Conservation (phyloP, 1,284 basidiomycete species). For the Rhodotorula mucilaginosa region DNA sequence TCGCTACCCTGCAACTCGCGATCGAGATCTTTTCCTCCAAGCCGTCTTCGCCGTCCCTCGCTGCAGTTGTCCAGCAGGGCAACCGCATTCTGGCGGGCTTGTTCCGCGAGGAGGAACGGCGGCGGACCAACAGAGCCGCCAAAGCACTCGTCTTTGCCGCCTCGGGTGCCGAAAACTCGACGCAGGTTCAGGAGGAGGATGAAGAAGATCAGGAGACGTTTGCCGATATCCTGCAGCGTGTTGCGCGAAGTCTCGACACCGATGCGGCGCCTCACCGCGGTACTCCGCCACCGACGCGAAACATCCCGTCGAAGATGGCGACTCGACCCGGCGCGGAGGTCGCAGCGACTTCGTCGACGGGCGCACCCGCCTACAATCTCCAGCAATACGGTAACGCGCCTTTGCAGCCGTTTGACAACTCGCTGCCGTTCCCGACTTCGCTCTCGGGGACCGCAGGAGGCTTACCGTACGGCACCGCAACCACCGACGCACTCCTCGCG, state of each 20-base stretch:
- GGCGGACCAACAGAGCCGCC: conserved; percentile 27
- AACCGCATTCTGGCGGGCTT: conserved; percentile 33
- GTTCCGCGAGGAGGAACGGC: conserved; percentile 37
- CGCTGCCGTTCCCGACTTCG: not conserved
- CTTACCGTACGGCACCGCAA: not conserved
- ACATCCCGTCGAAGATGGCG: conserved; percentile 25
- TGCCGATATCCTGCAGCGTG: conserved; percentile 37
- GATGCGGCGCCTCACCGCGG: conserved; percentile 38
- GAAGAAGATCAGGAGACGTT: conserved; percentile 30
- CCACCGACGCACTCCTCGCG: not conserved
- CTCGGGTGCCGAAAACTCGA: not conserved
- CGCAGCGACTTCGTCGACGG: not conserved
- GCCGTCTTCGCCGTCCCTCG: conserved; percentile 22
- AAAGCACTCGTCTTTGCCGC: conserved; percentile 30
- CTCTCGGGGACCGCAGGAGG: not conserved
- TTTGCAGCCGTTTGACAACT: not conserved
- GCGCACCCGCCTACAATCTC: not conserved
- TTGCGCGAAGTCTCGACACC: conserved; percentile 34
- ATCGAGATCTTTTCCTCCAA: conserved; percentile 36
- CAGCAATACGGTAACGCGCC: not conserved
- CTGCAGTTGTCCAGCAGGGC: conserved; percentile 30
- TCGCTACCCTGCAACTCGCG: conserved; percentile 34
- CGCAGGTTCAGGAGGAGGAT: conserved; percentile 15
- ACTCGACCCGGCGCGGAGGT: not conserved
- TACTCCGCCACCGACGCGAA: conserved; percentile 40